Conservation (phyloP, 768 basidiomycete genomes). For the Mycena crocata region DNA sequence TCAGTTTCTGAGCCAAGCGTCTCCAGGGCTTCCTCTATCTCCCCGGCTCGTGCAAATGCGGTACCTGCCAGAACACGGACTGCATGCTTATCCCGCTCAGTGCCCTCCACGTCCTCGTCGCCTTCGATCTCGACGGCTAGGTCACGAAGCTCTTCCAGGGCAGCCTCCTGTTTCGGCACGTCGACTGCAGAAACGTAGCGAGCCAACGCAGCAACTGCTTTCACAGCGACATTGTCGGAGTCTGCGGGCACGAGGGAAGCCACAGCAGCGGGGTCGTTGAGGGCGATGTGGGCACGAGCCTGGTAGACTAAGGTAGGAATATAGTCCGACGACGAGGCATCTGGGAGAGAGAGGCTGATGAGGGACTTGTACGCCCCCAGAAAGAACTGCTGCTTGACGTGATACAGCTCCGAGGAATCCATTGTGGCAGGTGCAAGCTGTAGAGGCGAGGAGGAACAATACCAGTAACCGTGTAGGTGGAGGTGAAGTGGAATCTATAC, state of each 20-base stretch:
- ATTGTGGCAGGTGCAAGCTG: too few relatives aligned
- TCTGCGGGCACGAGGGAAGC: slow-evolving; percentile 66
- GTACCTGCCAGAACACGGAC: slow-evolving; percentile 89
- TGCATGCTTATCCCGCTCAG: slow-evolving; percentile 75
- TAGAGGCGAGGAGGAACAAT: too few relatives aligned
- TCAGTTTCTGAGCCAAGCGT: slow-evolving; percentile 81
- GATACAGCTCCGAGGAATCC: slow-evolving; percentile 74
- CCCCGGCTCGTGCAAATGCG: slow-evolving; percentile 85
- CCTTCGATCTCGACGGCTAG: slow-evolving; percentile 88
- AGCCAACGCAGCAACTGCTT: slow-evolving; percentile 81
- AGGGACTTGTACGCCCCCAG: slow-evolving; percentile 82
- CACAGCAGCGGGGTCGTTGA: slow-evolving; percentile 68
- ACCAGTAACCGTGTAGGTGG: too few relatives aligned
- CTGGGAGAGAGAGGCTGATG: slow-evolving; percentile 64
- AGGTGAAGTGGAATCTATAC: too few relatives aligned
- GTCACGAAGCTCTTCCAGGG: slow-evolving; percentile 87
- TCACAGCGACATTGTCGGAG: slow-evolving; percentile 74
- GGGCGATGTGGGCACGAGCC: slow-evolving; percentile 81
- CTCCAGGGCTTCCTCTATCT: slow-evolving; percentile 93
- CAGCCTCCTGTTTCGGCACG: slow-evolving; percentile 60
- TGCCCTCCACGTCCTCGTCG: slow-evolving; percentile 71
- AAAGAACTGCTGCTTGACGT: slow-evolving; percentile 80
- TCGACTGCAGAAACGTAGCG: slow-evolving; percentile 65
- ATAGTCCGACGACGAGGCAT: slow-evolving; percentile 73
- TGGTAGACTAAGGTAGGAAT: slow-evolving; percentile 77